Conservation (phyloP, 345 rosid species). For the Aquilaria malaccensis region DNA sequence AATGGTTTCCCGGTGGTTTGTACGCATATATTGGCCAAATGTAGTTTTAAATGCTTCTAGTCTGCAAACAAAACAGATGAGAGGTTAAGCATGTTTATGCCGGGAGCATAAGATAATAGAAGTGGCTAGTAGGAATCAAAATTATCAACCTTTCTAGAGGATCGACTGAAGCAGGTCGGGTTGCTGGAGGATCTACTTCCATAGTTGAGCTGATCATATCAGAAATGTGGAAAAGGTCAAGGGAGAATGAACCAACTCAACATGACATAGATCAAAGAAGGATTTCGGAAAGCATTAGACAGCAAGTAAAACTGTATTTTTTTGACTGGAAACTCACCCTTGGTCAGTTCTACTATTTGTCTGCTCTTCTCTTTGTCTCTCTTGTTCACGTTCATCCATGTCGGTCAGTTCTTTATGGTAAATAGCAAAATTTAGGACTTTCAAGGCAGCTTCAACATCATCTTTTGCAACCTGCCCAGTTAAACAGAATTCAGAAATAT, state of each 20-base stretch:
- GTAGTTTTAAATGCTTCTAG: constrained; percentile 60
- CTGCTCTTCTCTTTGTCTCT: constrained; percentile 59
- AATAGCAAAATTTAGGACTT: constrained; percentile 88
- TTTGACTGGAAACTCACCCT: constrained; percentile 33
- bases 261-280: neutral
- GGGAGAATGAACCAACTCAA: neutral
- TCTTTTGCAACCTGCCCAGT: constrained; percentile 53
- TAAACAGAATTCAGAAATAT: constrained; percentile 9
- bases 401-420: constrained; percentile 93
- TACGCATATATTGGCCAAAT: constrained; percentile 83
- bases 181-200: constrained; percentile 71
- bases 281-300: neutral
- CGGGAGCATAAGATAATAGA: neutral
- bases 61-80: constrained; percentile 24
- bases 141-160: constrained; percentile 51
- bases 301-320: neutral
- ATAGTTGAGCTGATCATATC: constrained; percentile 37
- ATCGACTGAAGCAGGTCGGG: constrained; percentile 31
- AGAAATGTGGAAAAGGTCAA: constrained; percentile 6
- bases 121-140: constrained; percentile 1
- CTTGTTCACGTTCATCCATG: constrained; percentile 94
- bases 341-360: constrained; percentile 42
- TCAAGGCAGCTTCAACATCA: constrained; percentile 90
- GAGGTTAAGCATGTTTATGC: no score
- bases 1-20: constrained; percentile 56